A percentile compares a stretch with the other conserved stretches of the same genome.
Evolutionary conservation across 768 basidiomycete species (phyloP).

Genomic region (Lactarius vividus): DNA sequence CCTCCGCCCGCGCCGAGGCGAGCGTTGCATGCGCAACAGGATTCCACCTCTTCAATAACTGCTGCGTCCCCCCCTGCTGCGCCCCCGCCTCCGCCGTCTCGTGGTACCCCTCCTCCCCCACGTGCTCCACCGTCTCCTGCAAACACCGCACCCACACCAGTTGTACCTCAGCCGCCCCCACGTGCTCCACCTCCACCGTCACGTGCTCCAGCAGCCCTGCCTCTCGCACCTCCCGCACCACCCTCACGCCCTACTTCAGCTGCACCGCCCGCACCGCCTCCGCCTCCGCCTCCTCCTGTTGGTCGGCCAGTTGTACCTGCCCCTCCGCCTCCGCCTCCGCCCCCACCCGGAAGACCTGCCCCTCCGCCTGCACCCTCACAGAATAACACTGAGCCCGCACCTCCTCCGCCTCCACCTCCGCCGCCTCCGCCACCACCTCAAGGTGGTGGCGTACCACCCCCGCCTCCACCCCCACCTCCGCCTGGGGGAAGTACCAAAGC

Average conservation of each 20-base stretch:
- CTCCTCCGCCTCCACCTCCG: conserved; percentile 35
- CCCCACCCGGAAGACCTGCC: conserved; percentile 19
- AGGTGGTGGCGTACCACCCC: conserved; percentile 35
- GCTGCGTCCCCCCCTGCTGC: conserved; percentile 48
- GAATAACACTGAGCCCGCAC: conserved; percentile 37
- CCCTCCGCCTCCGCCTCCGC: conserved; percentile 29
- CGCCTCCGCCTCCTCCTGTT: conserved; percentile 39
- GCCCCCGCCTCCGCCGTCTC: conserved; percentile 39
- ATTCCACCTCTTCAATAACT: conserved; percentile 28
- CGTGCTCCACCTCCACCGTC: conserved; percentile 35
- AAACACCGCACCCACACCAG: conserved; percentile 32
- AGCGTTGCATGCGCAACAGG: conserved; percentile 30
- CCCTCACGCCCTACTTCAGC: conserved; percentile 34
- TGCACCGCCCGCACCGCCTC: conserved; percentile 37
- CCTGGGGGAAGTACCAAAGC: conserved; percentile 45
- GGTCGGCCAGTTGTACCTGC: conserved; percentile 27
- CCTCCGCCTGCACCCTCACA: conserved; percentile 28
- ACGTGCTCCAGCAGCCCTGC: conserved; percentile 34
- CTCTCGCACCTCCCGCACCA: conserved; percentile 37
- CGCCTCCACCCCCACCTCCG: conserved; percentile 44
- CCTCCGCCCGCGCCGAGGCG: conserved; percentile 40
- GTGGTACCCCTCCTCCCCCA: conserved; percentile 31
- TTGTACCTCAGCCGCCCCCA: conserved; percentile 32
- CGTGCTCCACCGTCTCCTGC: conserved; percentile 32
- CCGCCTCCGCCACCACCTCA: conserved; percentile 32